A percentile compares a stretch with the other conserved stretches of the same genome.
Conservation (phyloP, 768 basidiomycete species). For the Brasilioporus rufonigricans region DNA sequence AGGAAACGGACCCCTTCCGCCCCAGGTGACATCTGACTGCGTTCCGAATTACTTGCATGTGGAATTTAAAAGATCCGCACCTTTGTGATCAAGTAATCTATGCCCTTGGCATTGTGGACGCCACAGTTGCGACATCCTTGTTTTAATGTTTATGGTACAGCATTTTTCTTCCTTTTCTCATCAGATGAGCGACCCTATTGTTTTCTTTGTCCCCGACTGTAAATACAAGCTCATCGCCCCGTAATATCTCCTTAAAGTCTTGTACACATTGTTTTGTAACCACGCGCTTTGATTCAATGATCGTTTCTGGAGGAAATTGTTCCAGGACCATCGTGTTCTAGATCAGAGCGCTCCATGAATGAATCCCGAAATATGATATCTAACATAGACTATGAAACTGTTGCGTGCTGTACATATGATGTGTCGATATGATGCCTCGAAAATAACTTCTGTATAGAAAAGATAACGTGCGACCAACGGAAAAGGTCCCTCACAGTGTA, state of each 20-base stretch:
- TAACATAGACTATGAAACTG: conserved; percentile 17
- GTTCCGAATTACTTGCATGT: conserved; percentile 5
- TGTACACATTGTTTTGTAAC: conserved; percentile 11
- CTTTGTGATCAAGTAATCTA: conserved; percentile 11
- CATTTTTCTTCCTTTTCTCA: conserved; percentile 12
- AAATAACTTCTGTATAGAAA: conserved; percentile 15
- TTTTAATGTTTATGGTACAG: conserved; percentile 10
- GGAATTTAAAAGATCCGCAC: conserved; percentile 2
- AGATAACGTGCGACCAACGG: not conserved
- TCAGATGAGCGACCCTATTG: conserved; percentile 13
- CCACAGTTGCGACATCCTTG: not conserved
- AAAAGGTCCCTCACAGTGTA: not conserved
- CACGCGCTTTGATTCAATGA: not conserved
- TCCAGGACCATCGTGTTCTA: not conserved
- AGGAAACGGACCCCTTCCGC: conserved; percentile 33
- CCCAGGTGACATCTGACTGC: conserved; percentile 29
- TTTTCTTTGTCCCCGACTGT: conserved; percentile 3
- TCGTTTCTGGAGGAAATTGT: not conserved
- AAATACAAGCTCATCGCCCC: not conserved
- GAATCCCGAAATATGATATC: conserved; percentile 15
- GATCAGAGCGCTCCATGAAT: not conserved
- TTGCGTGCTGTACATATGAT: conserved; percentile 29
- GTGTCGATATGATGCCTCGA: conserved; percentile 19
- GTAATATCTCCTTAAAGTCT: conserved; percentile 10
- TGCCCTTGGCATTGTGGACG: not conserved